Conservation (phyloP, 202 grass and related monocot genomes). For the Panicum hallii region DNA sequence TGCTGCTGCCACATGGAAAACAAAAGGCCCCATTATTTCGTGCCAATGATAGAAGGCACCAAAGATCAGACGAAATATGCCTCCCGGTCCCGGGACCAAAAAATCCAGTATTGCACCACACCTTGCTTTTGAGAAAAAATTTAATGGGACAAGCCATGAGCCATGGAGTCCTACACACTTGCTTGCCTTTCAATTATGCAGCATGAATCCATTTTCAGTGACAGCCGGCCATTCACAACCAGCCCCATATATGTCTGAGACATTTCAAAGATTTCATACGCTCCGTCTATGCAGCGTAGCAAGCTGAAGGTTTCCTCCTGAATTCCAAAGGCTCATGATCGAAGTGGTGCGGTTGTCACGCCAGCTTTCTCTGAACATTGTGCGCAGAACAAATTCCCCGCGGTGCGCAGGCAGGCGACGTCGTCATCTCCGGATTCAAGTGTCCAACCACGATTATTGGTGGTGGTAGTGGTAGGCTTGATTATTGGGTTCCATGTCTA, state of each 20-base stretch:
- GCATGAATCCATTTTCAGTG: too few species aligned
- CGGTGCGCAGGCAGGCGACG: background rate
- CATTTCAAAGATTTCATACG: too few species aligned
- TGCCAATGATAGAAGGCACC: background rate
- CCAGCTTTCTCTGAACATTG: background rate
- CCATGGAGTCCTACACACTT: too few species aligned
- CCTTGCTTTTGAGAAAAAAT: background rate
- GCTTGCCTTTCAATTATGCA: too few species aligned
- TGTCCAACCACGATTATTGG: conserved; percentile 5
- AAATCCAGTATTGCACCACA: background rate
- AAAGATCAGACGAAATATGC: background rate
- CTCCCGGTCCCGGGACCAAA: background rate
- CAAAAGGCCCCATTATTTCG: background rate
- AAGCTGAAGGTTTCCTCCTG: too few species aligned
- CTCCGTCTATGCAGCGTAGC: too few species aligned
- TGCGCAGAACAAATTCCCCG: conserved; percentile 5
- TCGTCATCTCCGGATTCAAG: background rate
- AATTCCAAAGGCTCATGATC: too few species aligned
- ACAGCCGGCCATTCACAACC: too few species aligned
- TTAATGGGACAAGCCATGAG: background rate
- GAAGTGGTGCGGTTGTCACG: background rate
- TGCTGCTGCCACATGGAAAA: background rate
- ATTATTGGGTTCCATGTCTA: background rate
- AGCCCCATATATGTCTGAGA: too few species aligned
- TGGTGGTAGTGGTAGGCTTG: conserved; percentile 13